Conservation (phyloP, 2,329 filamentous ascomycete species). For the Ophiostoma novo-ulmi region DNA sequence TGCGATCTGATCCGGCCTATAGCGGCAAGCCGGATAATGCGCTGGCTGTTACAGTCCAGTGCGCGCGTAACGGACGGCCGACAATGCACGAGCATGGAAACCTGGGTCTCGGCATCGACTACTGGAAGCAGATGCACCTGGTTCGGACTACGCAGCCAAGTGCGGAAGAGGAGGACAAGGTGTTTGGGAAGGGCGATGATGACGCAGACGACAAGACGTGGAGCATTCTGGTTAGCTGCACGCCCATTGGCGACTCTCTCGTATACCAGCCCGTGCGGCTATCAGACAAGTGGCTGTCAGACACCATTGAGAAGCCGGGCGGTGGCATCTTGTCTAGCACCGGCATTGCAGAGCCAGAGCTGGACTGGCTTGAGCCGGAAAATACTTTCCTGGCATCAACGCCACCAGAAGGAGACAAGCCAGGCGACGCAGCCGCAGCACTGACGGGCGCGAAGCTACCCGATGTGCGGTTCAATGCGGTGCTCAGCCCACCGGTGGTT, state of each 20-base stretch:
- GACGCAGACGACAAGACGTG: constrained; percentile 48
- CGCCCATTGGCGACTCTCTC: constrained; percentile 40
- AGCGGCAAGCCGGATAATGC: constrained; percentile 41
- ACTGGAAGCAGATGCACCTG: constrained; percentile 64
- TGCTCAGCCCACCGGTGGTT: constrained; percentile 67
- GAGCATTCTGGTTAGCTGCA: constrained; percentile 64
- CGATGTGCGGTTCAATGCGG: constrained; percentile 68
- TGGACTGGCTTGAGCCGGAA: constrained; percentile 70
- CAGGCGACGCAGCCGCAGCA: constrained; percentile 32
- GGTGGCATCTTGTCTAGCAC: constrained; percentile 38
- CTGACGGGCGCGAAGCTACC: constrained; percentile 52
- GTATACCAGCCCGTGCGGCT: constrained; percentile 59
- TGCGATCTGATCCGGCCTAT: constrained; percentile 47
- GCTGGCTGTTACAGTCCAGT: constrained; percentile 57
- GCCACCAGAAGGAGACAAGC: constrained; percentile 22
- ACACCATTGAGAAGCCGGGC: constrained; percentile 56
- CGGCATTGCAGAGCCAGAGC: constrained; percentile 33
- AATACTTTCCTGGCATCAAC: constrained; percentile 37
- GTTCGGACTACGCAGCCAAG: constrained; percentile 33
- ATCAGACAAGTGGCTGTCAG: constrained; percentile 68
- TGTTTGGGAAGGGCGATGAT: neutral
- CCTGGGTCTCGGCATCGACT: constrained; percentile 68
- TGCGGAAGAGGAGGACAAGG: neutral
- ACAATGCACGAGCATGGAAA: constrained; percentile 63
- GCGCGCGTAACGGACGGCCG: constrained; percentile 64